Conservation (phyloP, 305 asterid species). For the Solanum hybrid region DNA sequence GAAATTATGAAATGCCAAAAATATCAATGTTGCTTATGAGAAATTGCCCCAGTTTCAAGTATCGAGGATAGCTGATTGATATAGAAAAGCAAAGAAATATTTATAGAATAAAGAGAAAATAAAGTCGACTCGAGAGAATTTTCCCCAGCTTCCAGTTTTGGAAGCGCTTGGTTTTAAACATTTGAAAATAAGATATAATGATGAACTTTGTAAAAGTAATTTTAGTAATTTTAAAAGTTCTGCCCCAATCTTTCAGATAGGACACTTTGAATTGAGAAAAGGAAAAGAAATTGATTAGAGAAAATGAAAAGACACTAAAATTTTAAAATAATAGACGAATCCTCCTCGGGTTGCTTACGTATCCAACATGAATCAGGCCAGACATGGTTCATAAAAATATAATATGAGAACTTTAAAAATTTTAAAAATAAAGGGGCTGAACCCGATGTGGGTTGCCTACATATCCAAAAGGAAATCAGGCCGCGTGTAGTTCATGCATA, state of each 20-base stretch:
- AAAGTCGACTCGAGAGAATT: neutral
- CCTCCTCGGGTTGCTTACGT: neutral
- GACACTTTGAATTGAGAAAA: neutral
- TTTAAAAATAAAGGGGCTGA: neutral
- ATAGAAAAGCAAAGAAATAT: neutral
- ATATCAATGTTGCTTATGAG: neutral
- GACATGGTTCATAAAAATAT: neutral
- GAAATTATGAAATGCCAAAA: neutral
- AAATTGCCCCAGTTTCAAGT: neutral
- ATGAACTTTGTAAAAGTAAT: neutral
- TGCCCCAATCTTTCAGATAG: neutral
- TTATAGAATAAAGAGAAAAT: neutral
- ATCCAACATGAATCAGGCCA: neutral
- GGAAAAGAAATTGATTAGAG: neutral
- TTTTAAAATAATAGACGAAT: neutral
- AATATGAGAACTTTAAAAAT: too few species aligned
- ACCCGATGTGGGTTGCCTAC: neutral
- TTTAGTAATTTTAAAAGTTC: neutral
- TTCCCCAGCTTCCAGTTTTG: neutral
- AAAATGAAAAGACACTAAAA: neutral
- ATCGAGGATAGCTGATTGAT: neutral
- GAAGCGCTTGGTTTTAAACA: neutral
- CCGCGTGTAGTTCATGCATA: neutral
- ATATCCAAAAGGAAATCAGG: neutral
- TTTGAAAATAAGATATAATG: neutral